Evolutionary conservation across 768 basidiomycete genomes (phyloP), one percentile per base, ranked within the genome.

Genomic region (Kwoniella europaea): DNA sequence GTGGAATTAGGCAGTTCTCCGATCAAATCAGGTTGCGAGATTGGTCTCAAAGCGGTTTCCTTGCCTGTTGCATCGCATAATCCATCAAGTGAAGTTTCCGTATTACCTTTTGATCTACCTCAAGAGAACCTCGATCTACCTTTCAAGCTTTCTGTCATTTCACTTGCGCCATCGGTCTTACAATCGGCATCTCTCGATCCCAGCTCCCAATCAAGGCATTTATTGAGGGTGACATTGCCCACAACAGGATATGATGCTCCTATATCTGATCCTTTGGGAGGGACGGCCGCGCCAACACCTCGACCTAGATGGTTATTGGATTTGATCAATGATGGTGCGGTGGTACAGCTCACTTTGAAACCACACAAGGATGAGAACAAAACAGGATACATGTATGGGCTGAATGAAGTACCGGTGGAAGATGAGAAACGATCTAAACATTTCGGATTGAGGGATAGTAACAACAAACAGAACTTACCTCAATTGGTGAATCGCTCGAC

Each of bases 201-300:
- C 46, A 86, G 85, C 57, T 86, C 88, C 9, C 86, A 68, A 20
- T 43, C 86, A 2, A 87, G 93, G 56, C 93, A 97, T 83, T 83
- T 97, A 57, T 73, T 98, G 15, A 87, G 92, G 60, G 76, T 98
- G 63, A 88, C 88, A 50, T 83, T 97, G 18, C 94, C 94, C 2
- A 96, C 93, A 1, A 90, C 92, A 20, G 91, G 90, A 71, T 89
- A 90, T 80, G 87, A 90, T 56, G 88, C 90, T 42, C 90, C 91
- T 2, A 87, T 95, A 44, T 85, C 88, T 59, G 92, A 96, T 82
- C 94, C 94, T 10, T 85, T 96, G 71, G 91, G 91, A 9, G 67
- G 67, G 5, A 63, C 44, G n/a, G 27, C 91, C 87, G 76, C 75
- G 3, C 79, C 74, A 1, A 58, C 76, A 16, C 73, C 77, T 72